Base-by-base conservation (phyloP, 1,284 basidiomycete species). In the Cystobasidium slooffiae region DNA sequence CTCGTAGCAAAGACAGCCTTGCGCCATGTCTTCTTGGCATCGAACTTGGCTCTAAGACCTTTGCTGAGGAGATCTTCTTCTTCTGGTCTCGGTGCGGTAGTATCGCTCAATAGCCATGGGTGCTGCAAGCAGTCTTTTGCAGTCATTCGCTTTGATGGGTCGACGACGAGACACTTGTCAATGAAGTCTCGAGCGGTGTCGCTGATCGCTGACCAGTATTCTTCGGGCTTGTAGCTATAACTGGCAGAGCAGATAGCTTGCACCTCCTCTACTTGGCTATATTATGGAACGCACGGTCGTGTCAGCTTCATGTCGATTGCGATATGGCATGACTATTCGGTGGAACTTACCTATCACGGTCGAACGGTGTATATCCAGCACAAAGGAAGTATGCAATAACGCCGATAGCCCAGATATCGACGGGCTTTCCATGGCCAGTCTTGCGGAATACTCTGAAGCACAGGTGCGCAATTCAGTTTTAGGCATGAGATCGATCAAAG, bases 381-480 rank as follows among this genome's bases (percentile, higher is more conserved):
- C 79, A 78, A 6, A 97, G 85, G 88, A 97, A 97, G 84, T 78
- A 78, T 5, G 93, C 91, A 82, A 97, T 94, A 69, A 97, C 94
- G 72, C 94, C 94, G 87, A 97, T 94, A 0, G 94, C 94, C 94
- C 94, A 78, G 24, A 78, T 62, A 58, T 79, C 78, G 65, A 79
- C 68, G 0, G 96, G 94, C 84, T 94, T 97, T 53, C 92, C 90
- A 80, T 99, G 95, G 0, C 96, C 96, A 67, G 89, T 91, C 84
- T 96, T 96, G 82, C 91, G 91, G 87, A 99, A 99, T 79, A 99
- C 97, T 83, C 97, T 96, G 0, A 96, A 95, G 0, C 96, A 94
- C 96, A 98, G 14, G 31, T 5, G 31, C 31, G 43, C 3, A 1
- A 59, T 43, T 39, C n/a, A 43, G 7, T 98, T 84, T 99, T 98